Conservation (phyloP, 805 yeast species). For the Blastobotrys peoriensis region DNA sequence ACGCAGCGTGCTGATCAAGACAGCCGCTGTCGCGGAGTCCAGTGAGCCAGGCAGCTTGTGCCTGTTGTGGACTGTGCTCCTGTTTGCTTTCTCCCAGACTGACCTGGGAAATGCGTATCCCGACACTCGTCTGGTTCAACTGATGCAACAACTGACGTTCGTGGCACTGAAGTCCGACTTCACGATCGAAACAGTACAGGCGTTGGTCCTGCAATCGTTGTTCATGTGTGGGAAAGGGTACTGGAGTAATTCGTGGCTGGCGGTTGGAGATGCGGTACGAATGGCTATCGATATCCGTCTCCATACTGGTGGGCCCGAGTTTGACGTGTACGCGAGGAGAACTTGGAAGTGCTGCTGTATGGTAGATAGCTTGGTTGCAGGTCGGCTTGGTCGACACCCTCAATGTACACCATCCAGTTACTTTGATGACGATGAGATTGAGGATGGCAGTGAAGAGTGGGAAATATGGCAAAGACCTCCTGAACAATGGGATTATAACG, state of each 20-base stretch:
- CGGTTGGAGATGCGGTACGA: slow-evolving; percentile 11
- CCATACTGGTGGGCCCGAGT: slow-evolving; percentile 1
- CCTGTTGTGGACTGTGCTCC: slow-evolving; percentile 10
- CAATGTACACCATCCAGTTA: slow-evolving; percentile 5
- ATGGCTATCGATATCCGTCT: slow-evolving; percentile 10
- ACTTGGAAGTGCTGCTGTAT: slow-evolving; percentile 15
- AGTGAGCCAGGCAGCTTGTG: neutral
- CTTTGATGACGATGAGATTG: slow-evolving; percentile 3
- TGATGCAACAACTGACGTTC: slow-evolving; percentile 11
- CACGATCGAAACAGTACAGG: slow-evolving; percentile 10
- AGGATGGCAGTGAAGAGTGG: slow-evolving; percentile 13
- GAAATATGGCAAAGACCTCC: slow-evolving; percentile 11
- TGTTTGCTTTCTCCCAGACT: slow-evolving; percentile 8
- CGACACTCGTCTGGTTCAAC: slow-evolving; percentile 5
- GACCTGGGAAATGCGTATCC: slow-evolving; percentile 1
- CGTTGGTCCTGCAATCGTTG: slow-evolving; percentile 7
- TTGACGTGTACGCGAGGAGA: slow-evolving; percentile 4
- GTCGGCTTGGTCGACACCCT: slow-evolving; percentile 9
- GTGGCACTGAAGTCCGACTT: slow-evolving; percentile 10
- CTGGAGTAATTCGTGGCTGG: slow-evolving; percentile 10
- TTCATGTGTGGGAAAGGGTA: slow-evolving; percentile 6
- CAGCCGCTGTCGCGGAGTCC: slow-evolving; percentile 1
- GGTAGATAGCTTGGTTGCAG: slow-evolving; percentile 11
- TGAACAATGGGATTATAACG: neutral
- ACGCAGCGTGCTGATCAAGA: slow-evolving; percentile 4